Percentiles rank a stretch among this genome's conserved stretches.
Conservation (phyloP, 2,329 filamentous ascomycete species). For the Teratosphaeria zuluensis region DNA sequence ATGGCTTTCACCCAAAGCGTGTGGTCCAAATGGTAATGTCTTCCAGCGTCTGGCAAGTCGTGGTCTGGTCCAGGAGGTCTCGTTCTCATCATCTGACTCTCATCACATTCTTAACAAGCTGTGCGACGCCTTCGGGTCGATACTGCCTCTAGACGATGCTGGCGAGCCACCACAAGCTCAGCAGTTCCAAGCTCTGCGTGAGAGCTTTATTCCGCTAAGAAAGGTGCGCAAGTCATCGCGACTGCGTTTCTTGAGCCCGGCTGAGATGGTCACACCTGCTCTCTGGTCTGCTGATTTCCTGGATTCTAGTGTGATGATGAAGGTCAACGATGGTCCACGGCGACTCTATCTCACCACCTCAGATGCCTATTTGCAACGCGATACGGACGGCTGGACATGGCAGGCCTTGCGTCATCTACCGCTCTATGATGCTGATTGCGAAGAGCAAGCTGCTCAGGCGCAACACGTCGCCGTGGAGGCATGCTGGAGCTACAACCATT, state of each 20-base stretch:
- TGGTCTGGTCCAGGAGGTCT: conserved; percentile 57
- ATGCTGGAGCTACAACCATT: conserved; percentile 59
- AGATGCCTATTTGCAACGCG: conserved; percentile 62
- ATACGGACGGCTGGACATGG: conserved; percentile 59
- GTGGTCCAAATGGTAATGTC: conserved; percentile 50
- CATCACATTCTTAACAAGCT: conserved; percentile 58
- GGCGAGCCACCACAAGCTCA: conserved; percentile 23
- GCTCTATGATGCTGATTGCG: conserved; percentile 36
- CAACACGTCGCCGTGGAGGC: conserved; percentile 17
- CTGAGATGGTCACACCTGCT: conserved; percentile 64
- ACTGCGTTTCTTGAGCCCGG: conserved; percentile 58
- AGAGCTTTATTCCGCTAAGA: conserved; percentile 64
- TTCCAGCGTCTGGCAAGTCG: conserved; percentile 66
- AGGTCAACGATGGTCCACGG: conserved; percentile 45
- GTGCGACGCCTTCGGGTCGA: conserved; percentile 50
- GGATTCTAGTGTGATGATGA: conserved; percentile 62
- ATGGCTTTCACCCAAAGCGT: conserved; percentile 61
- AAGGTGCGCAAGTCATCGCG: conserved; percentile 66
- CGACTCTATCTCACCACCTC: conserved; percentile 68
- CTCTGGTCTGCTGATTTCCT: conserved; percentile 65
- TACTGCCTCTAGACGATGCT: conserved; percentile 19
- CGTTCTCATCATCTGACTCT: conserved; percentile 54
- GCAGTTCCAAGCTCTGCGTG: conserved; percentile 52
- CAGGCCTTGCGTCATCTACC: conserved; percentile 55
- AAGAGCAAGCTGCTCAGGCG: conserved; percentile 51